phyloP scores from a whole-genome alignment of 495 filamentous ascomycete genomes.

The Aspergillus heteromorphus region DNA sequence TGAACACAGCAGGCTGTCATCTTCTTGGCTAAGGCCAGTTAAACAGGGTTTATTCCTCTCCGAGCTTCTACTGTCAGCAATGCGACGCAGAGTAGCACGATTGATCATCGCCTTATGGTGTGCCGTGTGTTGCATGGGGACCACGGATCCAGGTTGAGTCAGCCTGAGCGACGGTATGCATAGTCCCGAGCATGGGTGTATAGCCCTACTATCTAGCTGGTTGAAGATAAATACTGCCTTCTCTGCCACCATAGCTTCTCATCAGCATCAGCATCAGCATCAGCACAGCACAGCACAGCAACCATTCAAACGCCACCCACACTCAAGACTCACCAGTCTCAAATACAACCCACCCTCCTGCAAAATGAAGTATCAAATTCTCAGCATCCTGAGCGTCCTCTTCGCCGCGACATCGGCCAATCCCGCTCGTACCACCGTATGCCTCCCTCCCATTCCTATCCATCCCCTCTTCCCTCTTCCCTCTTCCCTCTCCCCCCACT shows the following conservation, averaged over 20 bases:
- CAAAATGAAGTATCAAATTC: neutral
- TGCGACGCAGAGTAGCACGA: neutral
- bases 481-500: no score
- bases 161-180: neutral
- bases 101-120: neutral
- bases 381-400: neutral
- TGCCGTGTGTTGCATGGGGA: neutral
- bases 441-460: neutral
- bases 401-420: neutral
- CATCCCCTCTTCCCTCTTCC: neutral
- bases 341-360: neutral
- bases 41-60: neutral
- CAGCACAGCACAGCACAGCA: no score
- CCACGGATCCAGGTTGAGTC: neutral
- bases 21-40: no score
- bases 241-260: neutral
- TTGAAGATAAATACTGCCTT: neutral
- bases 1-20: no score
- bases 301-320: neutral
- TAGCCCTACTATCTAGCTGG: neutral
- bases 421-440: neutral
- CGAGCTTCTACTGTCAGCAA: neutral
- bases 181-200: neutral
- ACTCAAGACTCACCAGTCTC: neutral
- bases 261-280: neutral